A percentile compares a stretch with the other conserved stretches of the same genome.
Conservation (phyloP, 2,329 filamentous ascomycete genomes). For the Venturia oleaginea region DNA sequence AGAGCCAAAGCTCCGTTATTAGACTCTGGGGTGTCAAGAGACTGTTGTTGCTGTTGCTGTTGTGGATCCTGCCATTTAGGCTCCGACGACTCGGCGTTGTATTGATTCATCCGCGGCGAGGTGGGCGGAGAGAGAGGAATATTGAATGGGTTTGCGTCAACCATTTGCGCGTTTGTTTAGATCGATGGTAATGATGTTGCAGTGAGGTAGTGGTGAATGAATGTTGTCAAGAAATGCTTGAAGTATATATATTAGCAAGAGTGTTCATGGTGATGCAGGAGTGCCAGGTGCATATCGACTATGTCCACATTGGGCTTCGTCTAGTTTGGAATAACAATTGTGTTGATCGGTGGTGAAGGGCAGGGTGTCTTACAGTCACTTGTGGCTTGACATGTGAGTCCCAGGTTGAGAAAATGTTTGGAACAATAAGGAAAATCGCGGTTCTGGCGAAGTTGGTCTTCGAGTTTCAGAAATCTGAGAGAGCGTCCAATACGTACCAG, state of each 20-base stretch:
- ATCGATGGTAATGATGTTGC: neutral
- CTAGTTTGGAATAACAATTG: neutral
- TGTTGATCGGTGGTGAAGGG: neutral
- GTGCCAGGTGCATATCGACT: neutral
- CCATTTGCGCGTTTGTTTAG: slow-evolving; percentile 23
- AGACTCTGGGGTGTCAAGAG: slow-evolving; percentile 26
- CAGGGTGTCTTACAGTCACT: neutral
- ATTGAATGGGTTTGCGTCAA: slow-evolving; percentile 34
- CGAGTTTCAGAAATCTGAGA: neutral
- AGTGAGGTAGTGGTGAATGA: slow-evolving; percentile 5
- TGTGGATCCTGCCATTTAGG: slow-evolving; percentile 34
- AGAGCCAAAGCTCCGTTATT: slow-evolving; percentile 31
- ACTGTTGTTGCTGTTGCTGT: slow-evolving; percentile 26
- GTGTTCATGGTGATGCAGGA: neutral
- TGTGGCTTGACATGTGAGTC: slow-evolving; percentile 2
- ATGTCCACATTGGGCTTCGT: neutral
- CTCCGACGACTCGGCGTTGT: slow-evolving; percentile 33
- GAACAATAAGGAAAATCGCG: neutral
- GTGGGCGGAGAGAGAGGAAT: slow-evolving; percentile 41
- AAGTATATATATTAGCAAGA: neutral
- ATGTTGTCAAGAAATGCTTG: neutral
- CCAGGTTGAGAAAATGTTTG: neutral
- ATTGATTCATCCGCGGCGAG: slow-evolving; percentile 43
- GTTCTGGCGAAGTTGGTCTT: neutral
- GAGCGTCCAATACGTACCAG: neutral